These are phyloP conservation scores for Aspergillus awamori DNA, from an alignment of 2,329 filamentous ascomycete genomes.

Conservation along the genomic window DNA sequence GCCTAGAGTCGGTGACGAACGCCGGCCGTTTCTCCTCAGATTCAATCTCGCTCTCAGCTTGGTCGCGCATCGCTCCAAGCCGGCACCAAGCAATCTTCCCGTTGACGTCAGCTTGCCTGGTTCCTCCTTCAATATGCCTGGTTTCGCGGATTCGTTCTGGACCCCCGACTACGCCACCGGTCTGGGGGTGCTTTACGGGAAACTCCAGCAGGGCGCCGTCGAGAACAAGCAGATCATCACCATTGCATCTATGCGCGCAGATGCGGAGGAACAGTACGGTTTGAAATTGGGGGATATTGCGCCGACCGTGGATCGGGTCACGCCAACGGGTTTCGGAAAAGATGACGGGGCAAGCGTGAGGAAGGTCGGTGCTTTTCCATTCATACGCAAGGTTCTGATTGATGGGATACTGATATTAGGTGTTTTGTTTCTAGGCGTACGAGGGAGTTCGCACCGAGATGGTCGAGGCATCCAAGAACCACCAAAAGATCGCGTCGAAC, in stretches of 20 bases:
- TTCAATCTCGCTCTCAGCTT: background rate
- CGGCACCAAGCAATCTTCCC: background rate
- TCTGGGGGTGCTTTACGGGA: constrained; percentile 90
- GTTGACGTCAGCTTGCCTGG: background rate
- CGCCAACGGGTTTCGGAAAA: constrained; percentile 74
- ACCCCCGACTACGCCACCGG: constrained; percentile 96
- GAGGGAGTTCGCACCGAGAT: constrained; percentile 92
- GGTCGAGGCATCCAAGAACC: constrained; percentile 84
- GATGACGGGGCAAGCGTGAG: constrained; percentile 95
- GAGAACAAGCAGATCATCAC: constrained; percentile 95
- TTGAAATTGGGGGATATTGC: constrained; percentile 79
- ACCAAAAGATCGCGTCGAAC: constrained; percentile 93
- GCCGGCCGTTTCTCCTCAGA: background rate
- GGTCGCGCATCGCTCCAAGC: background rate
- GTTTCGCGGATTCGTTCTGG: constrained; percentile 97
- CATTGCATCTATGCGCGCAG: constrained; percentile 89
- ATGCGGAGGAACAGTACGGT: constrained; percentile 90
- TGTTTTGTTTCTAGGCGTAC: constrained; percentile 68
- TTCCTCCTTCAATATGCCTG: constrained; percentile 66
- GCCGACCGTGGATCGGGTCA: constrained; percentile 76
- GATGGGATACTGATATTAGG: background rate
- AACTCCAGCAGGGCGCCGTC: constrained; percentile 92
- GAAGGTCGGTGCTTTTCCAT: constrained; percentile 65
- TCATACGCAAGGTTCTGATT: background rate
- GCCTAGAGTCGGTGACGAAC: constrained; percentile 2